Percentiles rank a stretch among this genome's conserved stretches.
Evolutionary conservation across 2,329 filamentous ascomycete species (phyloP).

Genomic region (Monascus ruber): DNA sequence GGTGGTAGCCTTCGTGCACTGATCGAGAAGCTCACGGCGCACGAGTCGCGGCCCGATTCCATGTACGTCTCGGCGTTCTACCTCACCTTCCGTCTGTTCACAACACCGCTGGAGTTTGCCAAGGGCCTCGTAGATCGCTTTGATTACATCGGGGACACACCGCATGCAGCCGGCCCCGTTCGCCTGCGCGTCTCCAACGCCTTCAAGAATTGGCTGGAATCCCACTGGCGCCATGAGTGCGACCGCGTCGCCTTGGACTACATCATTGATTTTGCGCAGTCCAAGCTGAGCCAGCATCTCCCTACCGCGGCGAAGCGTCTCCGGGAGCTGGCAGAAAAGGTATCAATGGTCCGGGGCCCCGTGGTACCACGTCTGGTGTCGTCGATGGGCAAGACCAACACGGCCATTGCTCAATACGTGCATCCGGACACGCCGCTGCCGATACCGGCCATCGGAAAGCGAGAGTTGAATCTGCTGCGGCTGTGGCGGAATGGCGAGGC

Average conservation of each 20-base stretch:
- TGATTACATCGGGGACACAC: slow-evolving; percentile 74
- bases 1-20: slow-evolving; percentile 82
- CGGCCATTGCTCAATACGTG: slow-evolving; percentile 59
- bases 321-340: slow-evolving; percentile 65
- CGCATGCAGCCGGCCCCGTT: slow-evolving; percentile 65
- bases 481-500: slow-evolving; percentile 63
- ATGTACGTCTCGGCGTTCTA: slow-evolving; percentile 92
- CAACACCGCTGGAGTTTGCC: slow-evolving; percentile 66
- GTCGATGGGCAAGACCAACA: slow-evolving; percentile 78
- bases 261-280: slow-evolving; percentile 70
- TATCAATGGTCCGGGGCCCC: slow-evolving; percentile 59
- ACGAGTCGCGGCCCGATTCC: slow-evolving; percentile 83
- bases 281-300: slow-evolving; percentile 55
- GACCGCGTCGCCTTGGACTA: slow-evolving; percentile 65
- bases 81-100: slow-evolving; percentile 89
- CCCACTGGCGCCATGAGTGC: slow-evolving; percentile 77
- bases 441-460: slow-evolving; percentile 58
- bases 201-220: slow-evolving; percentile 95
- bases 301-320: slow-evolving; percentile 73
- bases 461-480: slow-evolving; percentile 60
- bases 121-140: slow-evolving; percentile 81
- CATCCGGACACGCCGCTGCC: slow-evolving; percentile 63
- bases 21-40: slow-evolving; percentile 86
- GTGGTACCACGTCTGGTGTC: slow-evolving; percentile 74
- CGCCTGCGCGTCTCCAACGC: slow-evolving; percentile 88